These are phyloP conservation scores for Boletus vermiculosoides DNA, from an alignment of 768 basidiomycete species.

Conservation along the genomic window DNA sequence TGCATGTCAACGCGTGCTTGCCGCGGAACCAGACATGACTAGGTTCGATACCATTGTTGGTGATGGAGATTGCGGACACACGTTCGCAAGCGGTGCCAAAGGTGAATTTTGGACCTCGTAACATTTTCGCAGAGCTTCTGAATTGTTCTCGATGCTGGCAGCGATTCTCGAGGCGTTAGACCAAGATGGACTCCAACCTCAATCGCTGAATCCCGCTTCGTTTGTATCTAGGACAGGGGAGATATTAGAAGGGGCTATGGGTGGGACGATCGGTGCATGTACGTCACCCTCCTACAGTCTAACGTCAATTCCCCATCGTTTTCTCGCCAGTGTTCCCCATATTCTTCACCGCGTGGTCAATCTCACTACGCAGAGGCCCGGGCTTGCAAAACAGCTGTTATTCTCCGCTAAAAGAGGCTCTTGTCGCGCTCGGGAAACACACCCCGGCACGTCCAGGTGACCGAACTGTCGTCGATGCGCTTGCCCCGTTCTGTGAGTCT, in stretches of 20 bases:
- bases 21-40: slow-evolving; percentile 51
- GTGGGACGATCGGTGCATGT: slow-evolving; percentile 54
- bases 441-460: slow-evolving; percentile 54
- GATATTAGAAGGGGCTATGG: slow-evolving; percentile 49
- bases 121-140: not conserved
- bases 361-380: slow-evolving; percentile 6
- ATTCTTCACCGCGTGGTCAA: slow-evolving; percentile 41
- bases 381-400: not conserved
- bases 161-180: slow-evolving; percentile 37
- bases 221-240: slow-evolving; percentile 38
- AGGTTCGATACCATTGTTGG: slow-evolving; percentile 59
- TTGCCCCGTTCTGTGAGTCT: slow-evolving; percentile 44
- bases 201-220: slow-evolving; percentile 11
- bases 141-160: not conserved
- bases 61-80: slow-evolving; percentile 64
- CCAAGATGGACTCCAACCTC: slow-evolving; percentile 23
- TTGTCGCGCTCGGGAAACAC: slow-evolving; percentile 36
- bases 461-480: slow-evolving; percentile 56
- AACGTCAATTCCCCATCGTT: not conserved
- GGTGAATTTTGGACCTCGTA: slow-evolving; percentile 18
- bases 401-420: slow-evolving; percentile 26
- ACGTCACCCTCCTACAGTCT: slow-evolving; percentile 27
- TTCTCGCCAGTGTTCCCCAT: slow-evolving; percentile 41
- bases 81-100: slow-evolving; percentile 50
- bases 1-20: slow-evolving; percentile 44